Evolutionary conservation across 495 filamentous ascomycete genomes (phyloP), one percentile per base, ranked within the genome.

Genomic region (Pseudevernia furfuracea): DNA sequence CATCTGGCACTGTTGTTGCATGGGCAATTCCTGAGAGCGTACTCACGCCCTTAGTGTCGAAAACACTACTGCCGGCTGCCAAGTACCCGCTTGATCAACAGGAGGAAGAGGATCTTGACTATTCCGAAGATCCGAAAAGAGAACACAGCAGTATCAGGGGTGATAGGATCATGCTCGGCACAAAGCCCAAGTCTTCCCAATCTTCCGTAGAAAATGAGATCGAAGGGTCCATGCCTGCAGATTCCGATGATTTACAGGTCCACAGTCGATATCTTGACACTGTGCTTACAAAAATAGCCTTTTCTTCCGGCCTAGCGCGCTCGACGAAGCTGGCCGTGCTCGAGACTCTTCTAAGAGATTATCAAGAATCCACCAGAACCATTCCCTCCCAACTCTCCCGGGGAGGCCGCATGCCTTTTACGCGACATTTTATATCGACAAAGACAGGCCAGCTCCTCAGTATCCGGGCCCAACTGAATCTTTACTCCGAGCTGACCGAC

Each of bases 301-400:
- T 98, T 73, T 96, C 91, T 4, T 96, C 91, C 0, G 94, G 94
- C 7, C 79, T 98, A n/a, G 92, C 94, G 34, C 82, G 94, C 55
- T 91, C 87, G 59, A 96, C 94, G n/a, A 98, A 97, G 72, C 80
- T 98, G 15, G 92, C 91, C n/a, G 90, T 96, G 7, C 82, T 98
- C 15, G 94, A 98, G 71, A 87, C 83, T 52, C 82, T 89, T n/a
- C 77, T 97, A 15, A 82, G 81, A 53, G 82, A 86, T 53, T 97
- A 97, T 73, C 90, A 96, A 68, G 84, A 90, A 66, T 89, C 87
- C 14, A 97, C 90, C 4, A 81, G 87, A 55, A 77, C 81, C 23
- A 96, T 97, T 55, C 89, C 94, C 1, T 87, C 83, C 19, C 79
- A 85, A 56, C 82, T 91, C 11, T 91, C 86, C 0, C 77, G 76